Evolutionary conservation across 495 filamentous ascomycete species (phyloP).

Genomic region (Lophiostoma macrostomum): DNA sequence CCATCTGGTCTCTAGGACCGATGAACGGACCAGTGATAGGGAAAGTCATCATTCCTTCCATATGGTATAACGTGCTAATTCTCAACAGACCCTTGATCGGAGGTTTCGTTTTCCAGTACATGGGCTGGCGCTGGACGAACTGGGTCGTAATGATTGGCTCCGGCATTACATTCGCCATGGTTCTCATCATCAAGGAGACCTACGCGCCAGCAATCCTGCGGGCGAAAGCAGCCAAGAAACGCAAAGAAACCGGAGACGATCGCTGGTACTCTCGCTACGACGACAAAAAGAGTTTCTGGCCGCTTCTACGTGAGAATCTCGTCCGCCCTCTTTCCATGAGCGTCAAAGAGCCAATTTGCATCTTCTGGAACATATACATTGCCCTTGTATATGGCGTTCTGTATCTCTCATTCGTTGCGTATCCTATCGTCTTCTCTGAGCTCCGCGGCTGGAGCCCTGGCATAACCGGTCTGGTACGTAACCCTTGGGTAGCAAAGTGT

Average conservation of each 20-base stretch:
- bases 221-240: constrained; percentile 60
- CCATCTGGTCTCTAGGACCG: constrained; percentile 73
- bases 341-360: constrained; percentile 76
- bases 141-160: constrained; percentile 75
- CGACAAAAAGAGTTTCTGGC: constrained; percentile 52
- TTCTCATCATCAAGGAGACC: constrained; percentile 33
- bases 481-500: no score
- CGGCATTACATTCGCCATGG: constrained; percentile 54
- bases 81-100: constrained; percentile 57
- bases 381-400: constrained; percentile 63
- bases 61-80: background rate
- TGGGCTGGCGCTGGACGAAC: constrained; percentile 86
- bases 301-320: constrained; percentile 66
- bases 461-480: constrained; percentile 67
- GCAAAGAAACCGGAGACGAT: constrained; percentile 72
- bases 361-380: constrained; percentile 76
- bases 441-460: constrained; percentile 72
- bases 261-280: constrained; percentile 78
- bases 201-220: constrained; percentile 57
- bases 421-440: constrained; percentile 73
- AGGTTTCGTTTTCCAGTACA: constrained; percentile 70
- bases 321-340: constrained; percentile 73
- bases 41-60: background rate
- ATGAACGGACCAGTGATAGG: constrained; percentile 61
- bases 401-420: constrained; percentile 83